phyloP scores from a whole-genome alignment of 2,329 filamentous ascomycete genomes.

The Alternaria metachromatica region DNA sequence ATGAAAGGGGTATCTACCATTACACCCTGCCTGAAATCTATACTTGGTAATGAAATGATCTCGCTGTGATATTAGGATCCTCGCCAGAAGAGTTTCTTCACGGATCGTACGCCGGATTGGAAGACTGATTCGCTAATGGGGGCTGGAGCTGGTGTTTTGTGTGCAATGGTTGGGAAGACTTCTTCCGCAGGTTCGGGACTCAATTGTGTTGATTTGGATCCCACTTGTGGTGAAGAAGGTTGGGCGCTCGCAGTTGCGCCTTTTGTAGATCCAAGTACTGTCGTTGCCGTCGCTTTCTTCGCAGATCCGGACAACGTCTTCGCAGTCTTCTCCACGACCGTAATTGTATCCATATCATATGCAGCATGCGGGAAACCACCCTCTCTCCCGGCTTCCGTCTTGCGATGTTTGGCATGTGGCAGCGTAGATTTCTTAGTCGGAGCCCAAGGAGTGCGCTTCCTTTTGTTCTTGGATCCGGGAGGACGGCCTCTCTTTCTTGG shows the following conservation, averaged over 20 bases:
- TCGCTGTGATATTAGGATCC: not conserved
- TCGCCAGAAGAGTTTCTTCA: constrained; percentile 12
- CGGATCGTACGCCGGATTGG: constrained; percentile 11
- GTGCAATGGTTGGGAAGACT: not conserved
- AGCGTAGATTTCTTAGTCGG: not conserved
- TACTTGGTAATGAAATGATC: not conserved
- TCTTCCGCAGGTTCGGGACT: not conserved
- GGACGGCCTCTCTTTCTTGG: constrained; percentile 7
- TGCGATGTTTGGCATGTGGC: not conserved
- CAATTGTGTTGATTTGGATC: not conserved
- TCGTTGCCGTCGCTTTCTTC: not conserved
- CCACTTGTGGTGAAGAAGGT: not conserved
- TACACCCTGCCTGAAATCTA: not conserved
- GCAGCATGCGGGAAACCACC: not conserved
- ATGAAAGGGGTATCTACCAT: not conserved
- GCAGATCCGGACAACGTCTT: not conserved
- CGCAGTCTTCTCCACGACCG: not conserved
- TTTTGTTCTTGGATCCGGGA: constrained; percentile 6
- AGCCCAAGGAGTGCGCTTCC: not conserved
- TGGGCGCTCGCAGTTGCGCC: not conserved
- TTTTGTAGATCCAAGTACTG: not conserved
- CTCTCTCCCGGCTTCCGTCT: not conserved
- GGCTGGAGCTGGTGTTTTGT: not conserved
- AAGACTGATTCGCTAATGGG: constrained; percentile 5
- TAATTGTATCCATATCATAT: not conserved